phyloP scores from a whole-genome alignment of 2,329 filamentous ascomycete genomes.

The Verticillium longisporum region DNA sequence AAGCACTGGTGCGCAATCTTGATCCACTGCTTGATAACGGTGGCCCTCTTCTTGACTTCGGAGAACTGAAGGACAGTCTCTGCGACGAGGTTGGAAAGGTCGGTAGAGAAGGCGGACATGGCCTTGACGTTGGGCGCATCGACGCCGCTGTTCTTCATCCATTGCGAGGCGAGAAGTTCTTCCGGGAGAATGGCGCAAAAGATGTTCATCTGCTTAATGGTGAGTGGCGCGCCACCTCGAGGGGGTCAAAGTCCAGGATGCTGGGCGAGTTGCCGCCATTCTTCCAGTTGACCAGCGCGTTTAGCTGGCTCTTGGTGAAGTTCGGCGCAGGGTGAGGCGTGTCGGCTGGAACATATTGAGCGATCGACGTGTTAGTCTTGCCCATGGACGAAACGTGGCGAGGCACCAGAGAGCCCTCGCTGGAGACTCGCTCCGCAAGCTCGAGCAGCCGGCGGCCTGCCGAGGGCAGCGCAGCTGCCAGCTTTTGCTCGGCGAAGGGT shows the following conservation, averaged over 20 bases:
- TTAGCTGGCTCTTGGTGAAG: slow-evolving; percentile 70
- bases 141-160: slow-evolving; percentile 80
- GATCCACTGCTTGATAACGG: slow-evolving; percentile 95
- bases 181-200: slow-evolving; percentile 91
- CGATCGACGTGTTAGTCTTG: slow-evolving; percentile 73
- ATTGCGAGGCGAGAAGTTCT: slow-evolving; percentile 84
- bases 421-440: slow-evolving; percentile 69
- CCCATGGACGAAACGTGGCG: slow-evolving; percentile 79
- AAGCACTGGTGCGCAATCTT: slow-evolving; percentile 85
- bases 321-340: slow-evolving; percentile 62
- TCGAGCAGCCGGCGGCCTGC: slow-evolving; percentile 78
- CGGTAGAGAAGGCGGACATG: slow-evolving; percentile 88
- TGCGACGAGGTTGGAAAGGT: slow-evolving; percentile 85
- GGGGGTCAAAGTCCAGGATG: slow-evolving; percentile 83
- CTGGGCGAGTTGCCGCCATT: slow-evolving; percentile 61
- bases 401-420: slow-evolving; percentile 70
- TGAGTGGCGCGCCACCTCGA: slow-evolving; percentile 92
- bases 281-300: slow-evolving; percentile 67
- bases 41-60: slow-evolving; percentile 89
- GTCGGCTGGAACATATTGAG: slow-evolving; percentile 64
- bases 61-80: slow-evolving; percentile 83
- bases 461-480: slow-evolving; percentile 62
- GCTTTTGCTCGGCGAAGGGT: slow-evolving; percentile 69
- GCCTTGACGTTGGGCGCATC: slow-evolving; percentile 85
- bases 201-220: slow-evolving; percentile 82